Base-by-base conservation (phyloP, 2,329 filamentous ascomycete species). In the Byssothecium circinans region DNA sequence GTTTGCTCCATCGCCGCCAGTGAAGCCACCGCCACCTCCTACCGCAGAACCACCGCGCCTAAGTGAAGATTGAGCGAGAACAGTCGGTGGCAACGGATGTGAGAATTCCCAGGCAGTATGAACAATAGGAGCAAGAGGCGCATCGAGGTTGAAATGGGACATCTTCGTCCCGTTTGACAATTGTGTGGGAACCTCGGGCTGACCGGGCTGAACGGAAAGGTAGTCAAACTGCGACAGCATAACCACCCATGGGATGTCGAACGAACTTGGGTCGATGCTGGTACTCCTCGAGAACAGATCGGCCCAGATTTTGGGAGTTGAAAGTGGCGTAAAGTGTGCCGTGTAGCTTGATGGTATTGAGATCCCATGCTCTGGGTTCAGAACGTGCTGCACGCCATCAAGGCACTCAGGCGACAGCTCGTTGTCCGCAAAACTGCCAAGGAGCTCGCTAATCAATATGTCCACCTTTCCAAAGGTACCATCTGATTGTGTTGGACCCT, bases 361-460 rank as follows among this genome's bases (percentile, higher is more conserved):
- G 60, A 99, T 92, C 29, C 94, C 95, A 61, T 92, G 83, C 1
- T 81, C 79, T 0, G 87, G 80, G 50, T 85, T 81, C n/a, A 99
- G 76, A 35, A 97, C 88, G 62, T 92, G 87, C 67, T 96, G 92
- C 41, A 97, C 91, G 36, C 94, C 94, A 68, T 99, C 94, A 10
- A 99, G 80, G 64, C 94, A 99, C 74, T 99, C 94, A 0, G 94
- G 94, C 0, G 90, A 96, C 8, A 99, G 82, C 72, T 99, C 94
- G 65, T 99, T 99, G 73, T 99, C 94, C 19, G 86, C 94, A 66
- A 97, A 99, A 2, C 91, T 96, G 30, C 91, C 94, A 0, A 99
- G 82, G 0, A 99, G 82, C 71, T 99, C 94, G 2, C 91, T 96
- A 22, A 99, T 85, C 3, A 99, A 76, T 45, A 99, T 96, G 69